Evolutionary conservation across 768 basidiomycete genomes (phyloP).

Genomic region (Amanita brunnescens): DNA sequence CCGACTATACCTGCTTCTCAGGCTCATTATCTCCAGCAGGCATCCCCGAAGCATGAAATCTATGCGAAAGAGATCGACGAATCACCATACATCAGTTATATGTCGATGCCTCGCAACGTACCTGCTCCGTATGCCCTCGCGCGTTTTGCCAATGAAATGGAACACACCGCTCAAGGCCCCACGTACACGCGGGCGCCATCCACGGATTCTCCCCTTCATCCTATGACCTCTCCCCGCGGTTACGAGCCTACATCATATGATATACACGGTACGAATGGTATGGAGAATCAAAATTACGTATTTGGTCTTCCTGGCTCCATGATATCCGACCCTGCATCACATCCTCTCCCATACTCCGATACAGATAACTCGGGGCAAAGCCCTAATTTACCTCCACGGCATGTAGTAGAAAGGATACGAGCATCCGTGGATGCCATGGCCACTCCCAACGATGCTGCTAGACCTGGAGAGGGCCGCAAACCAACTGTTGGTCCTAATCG

Average conservation of each 20-base stretch:
- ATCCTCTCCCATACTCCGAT: neutral
- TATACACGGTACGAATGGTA: neutral
- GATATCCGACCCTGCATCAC: neutral
- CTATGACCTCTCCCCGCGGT: neutral
- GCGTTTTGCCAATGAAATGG: neutral
- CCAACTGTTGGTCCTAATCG: slow-evolving; percentile 4
- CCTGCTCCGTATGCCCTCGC: neutral
- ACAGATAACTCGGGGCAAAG: neutral
- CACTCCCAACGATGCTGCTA: neutral
- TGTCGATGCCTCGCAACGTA: neutral
- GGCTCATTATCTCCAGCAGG: neutral
- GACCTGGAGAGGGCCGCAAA: slow-evolving; percentile 2
- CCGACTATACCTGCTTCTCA: neutral
- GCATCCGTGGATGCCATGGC: slow-evolving; percentile 4
- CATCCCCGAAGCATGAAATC: neutral
- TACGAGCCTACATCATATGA: neutral
- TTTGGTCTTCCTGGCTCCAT: neutral
- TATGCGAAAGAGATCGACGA: neutral
- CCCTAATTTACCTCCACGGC: slow-evolving; percentile 3
- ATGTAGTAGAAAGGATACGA: slow-evolving; percentile 4
- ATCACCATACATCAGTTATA: neutral
- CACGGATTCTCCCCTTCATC: no score
- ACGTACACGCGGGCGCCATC: neutral
- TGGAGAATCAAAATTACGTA: neutral
- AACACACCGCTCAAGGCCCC: neutral